Evolutionary conservation across 2,329 filamentous ascomycete species (phyloP).

Genomic region (Penicillium sp.): DNA sequence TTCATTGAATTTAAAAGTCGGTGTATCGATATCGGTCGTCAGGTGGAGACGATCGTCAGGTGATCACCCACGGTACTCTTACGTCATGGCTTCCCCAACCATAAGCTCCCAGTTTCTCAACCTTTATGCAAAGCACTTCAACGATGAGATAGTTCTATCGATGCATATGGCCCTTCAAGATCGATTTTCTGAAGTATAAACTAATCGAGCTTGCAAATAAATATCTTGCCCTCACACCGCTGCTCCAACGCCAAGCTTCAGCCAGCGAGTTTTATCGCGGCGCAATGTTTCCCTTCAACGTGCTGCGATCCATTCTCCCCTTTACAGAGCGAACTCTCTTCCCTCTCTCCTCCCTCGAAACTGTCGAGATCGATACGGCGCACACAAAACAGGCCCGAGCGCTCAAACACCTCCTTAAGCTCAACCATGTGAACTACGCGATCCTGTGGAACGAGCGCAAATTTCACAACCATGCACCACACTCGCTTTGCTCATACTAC

Average conservation of each 20-base stretch:
- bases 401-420: slow-evolving; percentile 86
- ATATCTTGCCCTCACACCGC: background rate
- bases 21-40: too few species aligned
- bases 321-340: slow-evolving; percentile 33
- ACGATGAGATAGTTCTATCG: background rate
- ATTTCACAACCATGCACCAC: slow-evolving; percentile 83
- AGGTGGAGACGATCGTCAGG: too few species aligned
- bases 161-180: background rate
- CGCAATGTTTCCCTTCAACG: slow-evolving; percentile 10
- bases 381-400: slow-evolving; percentile 79
- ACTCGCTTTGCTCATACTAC: slow-evolving; percentile 84
- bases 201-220: background rate
- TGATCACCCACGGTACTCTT: too few species aligned
- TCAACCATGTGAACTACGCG: slow-evolving; percentile 89
- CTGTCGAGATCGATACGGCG: slow-evolving; percentile 79
- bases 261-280: background rate
- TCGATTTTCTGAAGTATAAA: background rate
- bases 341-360: slow-evolving; percentile 68
- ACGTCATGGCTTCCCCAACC: slow-evolving; percentile 12
- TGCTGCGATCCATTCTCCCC: slow-evolving; percentile 30
- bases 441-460: slow-evolving; percentile 76
- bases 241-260: slow-evolving; percentile 9
- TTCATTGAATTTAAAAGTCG: too few species aligned
- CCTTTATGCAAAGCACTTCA: background rate
- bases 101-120: slow-evolving; percentile 13